Evolutionary conservation across 2,329 filamentous ascomycete species (phyloP).

Genomic region (Fusarium aywerte): DNA sequence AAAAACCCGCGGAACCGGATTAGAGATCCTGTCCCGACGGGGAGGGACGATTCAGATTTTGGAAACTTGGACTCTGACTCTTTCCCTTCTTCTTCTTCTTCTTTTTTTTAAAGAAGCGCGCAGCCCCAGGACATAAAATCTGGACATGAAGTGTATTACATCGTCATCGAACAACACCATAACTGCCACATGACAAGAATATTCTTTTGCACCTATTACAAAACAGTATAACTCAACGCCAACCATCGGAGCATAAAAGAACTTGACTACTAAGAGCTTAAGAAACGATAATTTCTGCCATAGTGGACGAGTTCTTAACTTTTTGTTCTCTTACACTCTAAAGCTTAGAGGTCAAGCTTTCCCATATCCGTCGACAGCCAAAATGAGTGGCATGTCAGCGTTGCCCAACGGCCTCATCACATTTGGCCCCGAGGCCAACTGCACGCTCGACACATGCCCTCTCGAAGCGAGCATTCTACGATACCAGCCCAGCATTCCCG

Average conservation of each 20-base stretch:
- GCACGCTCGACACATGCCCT: constrained; percentile 42
- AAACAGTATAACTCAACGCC: background rate
- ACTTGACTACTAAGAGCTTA: background rate
- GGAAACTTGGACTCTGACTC: background rate
- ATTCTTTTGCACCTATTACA: too few relatives aligned
- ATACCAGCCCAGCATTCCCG: constrained; percentile 38
- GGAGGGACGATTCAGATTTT: constrained; percentile 3
- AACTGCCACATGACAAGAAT: too few relatives aligned
- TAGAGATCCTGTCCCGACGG: background rate
- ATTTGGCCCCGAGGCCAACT: constrained; percentile 42
- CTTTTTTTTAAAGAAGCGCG: constrained; percentile 6
- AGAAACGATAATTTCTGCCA: background rate
- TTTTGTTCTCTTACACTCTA: too few relatives aligned
- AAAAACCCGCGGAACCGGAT: constrained; percentile 3
- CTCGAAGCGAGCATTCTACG: constrained; percentile 41
- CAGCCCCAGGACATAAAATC: background rate
- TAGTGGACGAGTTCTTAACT: too few relatives aligned
- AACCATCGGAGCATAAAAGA: background rate
- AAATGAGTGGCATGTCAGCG: constrained; percentile 9
- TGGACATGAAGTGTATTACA: background rate
- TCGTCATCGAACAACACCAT: background rate
- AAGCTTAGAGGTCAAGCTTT: background rate
- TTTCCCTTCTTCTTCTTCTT: background rate
- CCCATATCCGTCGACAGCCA: background rate
- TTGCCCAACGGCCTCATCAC: constrained; percentile 40